Conservation (phyloP, 2,329 filamentous ascomycete genomes). For the Beauveria bassiana region DNA sequence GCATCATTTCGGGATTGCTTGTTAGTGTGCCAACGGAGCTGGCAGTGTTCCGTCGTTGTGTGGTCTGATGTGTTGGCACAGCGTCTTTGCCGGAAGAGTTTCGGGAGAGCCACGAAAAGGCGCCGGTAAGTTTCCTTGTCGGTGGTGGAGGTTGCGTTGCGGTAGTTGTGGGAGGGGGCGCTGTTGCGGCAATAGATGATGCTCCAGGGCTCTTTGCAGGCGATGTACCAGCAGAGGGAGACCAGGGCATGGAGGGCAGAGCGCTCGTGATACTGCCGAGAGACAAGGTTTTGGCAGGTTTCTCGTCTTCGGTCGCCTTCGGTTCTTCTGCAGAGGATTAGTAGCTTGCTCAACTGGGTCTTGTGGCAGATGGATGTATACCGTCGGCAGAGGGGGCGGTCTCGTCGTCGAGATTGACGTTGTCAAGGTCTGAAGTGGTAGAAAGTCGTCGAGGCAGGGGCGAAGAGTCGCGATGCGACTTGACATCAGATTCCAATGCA, state of each 20-base stretch:
- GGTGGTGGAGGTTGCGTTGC: slow-evolving; percentile 28
- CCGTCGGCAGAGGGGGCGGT: slow-evolving; percentile 26
- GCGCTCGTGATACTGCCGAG: slow-evolving; percentile 64
- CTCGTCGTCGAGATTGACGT: slow-evolving; percentile 62
- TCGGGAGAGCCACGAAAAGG: slow-evolving; percentile 79
- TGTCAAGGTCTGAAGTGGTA: slow-evolving; percentile 41
- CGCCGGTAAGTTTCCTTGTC: slow-evolving; percentile 70
- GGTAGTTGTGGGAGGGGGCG: slow-evolving; percentile 18
- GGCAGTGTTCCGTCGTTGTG: slow-evolving; percentile 60
- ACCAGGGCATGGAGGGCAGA: slow-evolving; percentile 68
- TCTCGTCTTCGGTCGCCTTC: slow-evolving; percentile 24
- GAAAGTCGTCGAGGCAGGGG: slow-evolving; percentile 38
- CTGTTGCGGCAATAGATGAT: slow-evolving; percentile 28
- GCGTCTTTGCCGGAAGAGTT: slow-evolving; percentile 53
- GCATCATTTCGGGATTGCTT: slow-evolving; percentile 75
- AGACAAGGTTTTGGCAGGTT: slow-evolving; percentile 49
- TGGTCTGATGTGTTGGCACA: slow-evolving; percentile 36
- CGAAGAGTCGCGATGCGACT: slow-evolving; percentile 27
- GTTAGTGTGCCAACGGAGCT: slow-evolving; percentile 71
- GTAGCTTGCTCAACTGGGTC: background rate
- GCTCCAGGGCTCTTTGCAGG: slow-evolving; percentile 37
- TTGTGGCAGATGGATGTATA: slow-evolving; percentile 14
- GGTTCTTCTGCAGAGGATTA: background rate
- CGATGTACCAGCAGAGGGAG: slow-evolving; percentile 43
- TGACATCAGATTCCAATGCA: slow-evolving; percentile 10